Conservation (phyloP, 2,329 filamentous ascomycete species). For the Pseudogymnoascus sp. region DNA sequence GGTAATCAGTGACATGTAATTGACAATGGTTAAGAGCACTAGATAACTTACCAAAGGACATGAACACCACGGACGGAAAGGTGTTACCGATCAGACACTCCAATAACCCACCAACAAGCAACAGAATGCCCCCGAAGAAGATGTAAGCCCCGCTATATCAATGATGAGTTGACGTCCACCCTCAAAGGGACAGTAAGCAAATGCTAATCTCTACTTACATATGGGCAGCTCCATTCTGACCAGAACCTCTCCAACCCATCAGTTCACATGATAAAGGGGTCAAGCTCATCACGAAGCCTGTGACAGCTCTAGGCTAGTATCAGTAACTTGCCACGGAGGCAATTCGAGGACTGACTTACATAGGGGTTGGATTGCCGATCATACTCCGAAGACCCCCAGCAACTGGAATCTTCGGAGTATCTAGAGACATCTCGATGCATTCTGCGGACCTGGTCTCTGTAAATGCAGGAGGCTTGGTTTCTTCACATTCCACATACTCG, state of each 20-base stretch:
- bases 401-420: background rate
- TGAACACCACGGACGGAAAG: conserved; percentile 50
- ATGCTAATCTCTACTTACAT: conserved; percentile 32
- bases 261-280: conserved; percentile 42
- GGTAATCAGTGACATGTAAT: background rate
- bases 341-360: background rate
- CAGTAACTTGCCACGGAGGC: background rate
- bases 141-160: conserved; percentile 34
- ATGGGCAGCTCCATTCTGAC: conserved; percentile 38
- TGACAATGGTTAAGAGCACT: background rate
- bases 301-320: conserved; percentile 33
- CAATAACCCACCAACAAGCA: conserved; percentile 43
- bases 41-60: conserved; percentile 33
- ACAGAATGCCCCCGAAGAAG: conserved; percentile 46
- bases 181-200: conserved; percentile 9
- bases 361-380: background rate
- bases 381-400: background rate
- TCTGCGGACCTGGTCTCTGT: background rate
- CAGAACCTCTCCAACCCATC: conserved; percentile 48
- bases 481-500: background rate
- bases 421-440: background rate
- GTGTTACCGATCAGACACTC: conserved; percentile 52
- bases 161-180: background rate
- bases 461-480: background rate
- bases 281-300: conserved; percentile 43